Evolutionary conservation across 2,329 filamentous ascomycete species (phyloP).

Genomic region (Metarhizium sp.): DNA sequence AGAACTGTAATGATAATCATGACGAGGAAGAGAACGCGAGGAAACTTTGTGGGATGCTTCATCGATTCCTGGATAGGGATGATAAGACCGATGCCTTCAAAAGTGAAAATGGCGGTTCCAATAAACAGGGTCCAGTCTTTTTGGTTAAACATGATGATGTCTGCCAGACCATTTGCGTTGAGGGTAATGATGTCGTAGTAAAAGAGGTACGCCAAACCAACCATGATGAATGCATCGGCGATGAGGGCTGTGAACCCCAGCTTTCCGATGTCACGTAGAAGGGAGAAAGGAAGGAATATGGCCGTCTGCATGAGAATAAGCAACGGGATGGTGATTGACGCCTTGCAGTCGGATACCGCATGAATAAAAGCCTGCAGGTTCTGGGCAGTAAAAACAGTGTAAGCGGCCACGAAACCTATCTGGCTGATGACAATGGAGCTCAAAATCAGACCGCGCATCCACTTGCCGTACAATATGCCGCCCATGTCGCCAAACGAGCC

Average conservation of each 20-base stretch:
- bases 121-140: constrained; percentile 96
- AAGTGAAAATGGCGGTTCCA: constrained; percentile 97
- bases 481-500: constrained; percentile 98
- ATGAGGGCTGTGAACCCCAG: constrained; percentile 90
- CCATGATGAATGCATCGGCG: constrained; percentile 87
- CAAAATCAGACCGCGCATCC: constrained; percentile 82
- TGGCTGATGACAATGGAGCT: constrained; percentile 91
- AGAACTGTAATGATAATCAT: constrained; percentile 93
- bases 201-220: constrained; percentile 87
- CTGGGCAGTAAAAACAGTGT: constrained; percentile 94
- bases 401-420: constrained; percentile 87
- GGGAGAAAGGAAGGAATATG: constrained; percentile 86
- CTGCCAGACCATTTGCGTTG: constrained; percentile 62
- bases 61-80: constrained; percentile 98
- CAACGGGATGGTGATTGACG: constrained; percentile 75
- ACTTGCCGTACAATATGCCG: constrained; percentile 79
- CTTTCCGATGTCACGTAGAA: constrained; percentile 95
- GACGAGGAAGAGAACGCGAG: constrained; percentile 74
- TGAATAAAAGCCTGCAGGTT: constrained; percentile 92
- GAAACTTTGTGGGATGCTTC: constrained; percentile 84
- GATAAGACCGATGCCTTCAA: constrained; percentile 94
- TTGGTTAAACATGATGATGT: constrained; percentile 84
- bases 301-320: constrained; percentile 93
- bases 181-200: constrained; percentile 91
- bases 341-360: constrained; percentile 81